Conservation (phyloP, 331 rosid species). For the Quercus tomentella region DNA sequence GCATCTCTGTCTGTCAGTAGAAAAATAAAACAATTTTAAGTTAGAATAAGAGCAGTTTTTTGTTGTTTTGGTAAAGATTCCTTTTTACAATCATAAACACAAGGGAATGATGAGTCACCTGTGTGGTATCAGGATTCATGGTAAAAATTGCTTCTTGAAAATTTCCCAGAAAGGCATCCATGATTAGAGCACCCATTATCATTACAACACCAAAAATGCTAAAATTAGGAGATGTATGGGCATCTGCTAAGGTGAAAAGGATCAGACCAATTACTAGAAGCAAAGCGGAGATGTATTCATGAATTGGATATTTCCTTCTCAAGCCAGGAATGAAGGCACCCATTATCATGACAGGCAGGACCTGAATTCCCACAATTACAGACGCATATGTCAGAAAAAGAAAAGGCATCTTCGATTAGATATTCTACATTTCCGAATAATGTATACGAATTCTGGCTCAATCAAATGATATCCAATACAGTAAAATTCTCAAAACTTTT, state of each 20-base stretch:
- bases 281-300: constrained; percentile 51
- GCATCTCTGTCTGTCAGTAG: constrained; percentile 52
- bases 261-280: constrained; percentile 54
- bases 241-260: constrained; percentile 65
- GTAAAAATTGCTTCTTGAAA: constrained; percentile 68
- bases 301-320: constrained; percentile 54
- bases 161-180: constrained; percentile 68
- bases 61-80: not conserved
- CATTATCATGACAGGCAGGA: constrained; percentile 64
- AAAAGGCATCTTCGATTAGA: not conserved
- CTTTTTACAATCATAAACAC: not conserved
- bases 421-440: not conserved
- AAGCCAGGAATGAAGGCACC: constrained; percentile 62
- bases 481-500: not conserved
- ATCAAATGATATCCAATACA: not conserved
- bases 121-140: constrained; percentile 56
- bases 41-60: not conserved
- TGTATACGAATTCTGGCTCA: not conserved
- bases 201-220: constrained; percentile 45
- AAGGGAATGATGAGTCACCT: constrained; percentile 23
- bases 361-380: constrained; percentile 27
- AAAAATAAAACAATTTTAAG: not conserved
- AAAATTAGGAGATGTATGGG: constrained; percentile 61
- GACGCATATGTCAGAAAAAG: not conserved
- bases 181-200: constrained; percentile 56